Evolutionary conservation across 495 filamentous ascomycete genomes (phyloP).

Genomic region (Tuber melanosporum): DNA sequence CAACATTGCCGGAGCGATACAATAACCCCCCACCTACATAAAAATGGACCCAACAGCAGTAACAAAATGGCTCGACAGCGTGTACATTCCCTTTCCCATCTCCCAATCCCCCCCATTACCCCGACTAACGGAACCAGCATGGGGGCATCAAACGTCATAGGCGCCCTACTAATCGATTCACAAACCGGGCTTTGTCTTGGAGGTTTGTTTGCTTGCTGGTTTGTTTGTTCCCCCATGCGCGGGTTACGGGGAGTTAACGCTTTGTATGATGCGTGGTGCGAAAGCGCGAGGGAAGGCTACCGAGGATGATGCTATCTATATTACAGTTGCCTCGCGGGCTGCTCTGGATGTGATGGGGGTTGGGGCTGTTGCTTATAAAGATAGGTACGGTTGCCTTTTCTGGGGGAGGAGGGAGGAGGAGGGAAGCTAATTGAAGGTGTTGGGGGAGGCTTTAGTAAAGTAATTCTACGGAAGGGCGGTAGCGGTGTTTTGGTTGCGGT

Average conservation of each 20-base stretch:
- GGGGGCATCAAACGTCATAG: conserved; percentile 38
- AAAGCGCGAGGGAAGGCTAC: conserved; percentile 39
- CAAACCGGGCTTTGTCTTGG: conserved; percentile 39
- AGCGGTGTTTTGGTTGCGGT: conserved; percentile 37
- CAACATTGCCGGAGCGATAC: neutral
- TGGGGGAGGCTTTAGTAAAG: conserved; percentile 24
- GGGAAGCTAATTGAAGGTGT: conserved; percentile 2
- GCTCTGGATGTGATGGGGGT: conserved; percentile 36
- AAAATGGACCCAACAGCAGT: conserved; percentile 35
- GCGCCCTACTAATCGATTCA: conserved; percentile 38
- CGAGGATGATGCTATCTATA: conserved; percentile 39
- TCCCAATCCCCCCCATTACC: neutral
- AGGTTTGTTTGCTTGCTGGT: conserved; percentile 24
- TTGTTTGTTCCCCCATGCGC: neutral
- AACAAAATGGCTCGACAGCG: conserved; percentile 36
- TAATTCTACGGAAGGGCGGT: conserved; percentile 33
- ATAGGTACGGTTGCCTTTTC: conserved; percentile 25
- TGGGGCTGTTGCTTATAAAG: conserved; percentile 39
- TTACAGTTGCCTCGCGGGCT: conserved; percentile 35
- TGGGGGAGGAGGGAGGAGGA: neutral
- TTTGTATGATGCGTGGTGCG: neutral
- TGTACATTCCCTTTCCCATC: conserved; percentile 10
- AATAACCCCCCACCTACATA: neutral
- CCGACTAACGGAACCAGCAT: conserved; percentile 23
- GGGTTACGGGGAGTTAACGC: neutral